phyloP scores from a whole-genome alignment of 164 flowering plant species.

The Nymphaea colorata region DNA sequence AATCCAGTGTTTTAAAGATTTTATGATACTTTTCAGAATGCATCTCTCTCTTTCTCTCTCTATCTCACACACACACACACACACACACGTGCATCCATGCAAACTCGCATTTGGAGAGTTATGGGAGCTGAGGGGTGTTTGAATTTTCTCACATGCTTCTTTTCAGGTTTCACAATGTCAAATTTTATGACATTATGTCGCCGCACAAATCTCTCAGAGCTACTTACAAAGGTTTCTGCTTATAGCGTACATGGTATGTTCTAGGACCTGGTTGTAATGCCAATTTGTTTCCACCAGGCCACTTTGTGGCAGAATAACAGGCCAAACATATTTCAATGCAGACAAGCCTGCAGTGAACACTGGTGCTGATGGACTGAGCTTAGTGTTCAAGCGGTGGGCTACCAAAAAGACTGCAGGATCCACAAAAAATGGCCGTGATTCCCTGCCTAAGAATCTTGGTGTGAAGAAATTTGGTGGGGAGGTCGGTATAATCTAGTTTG shows the following conservation, averaged over 20 bases:
- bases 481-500: slow-evolving; percentile 22
- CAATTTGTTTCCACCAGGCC: neutral
- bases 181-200: slow-evolving; percentile 38
- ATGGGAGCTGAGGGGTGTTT: too few relatives aligned
- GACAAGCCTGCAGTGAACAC: slow-evolving; percentile 24
- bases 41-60: too few relatives aligned
- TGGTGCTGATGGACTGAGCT: slow-evolving; percentile 49
- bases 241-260: slow-evolving; percentile 32
- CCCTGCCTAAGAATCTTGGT: slow-evolving; percentile 81
- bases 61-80: too few relatives aligned
- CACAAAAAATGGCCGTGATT: slow-evolving; percentile 93
- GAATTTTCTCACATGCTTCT: neutral
- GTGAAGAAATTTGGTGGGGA: slow-evolving; percentile 99
- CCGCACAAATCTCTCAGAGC: slow-evolving; percentile 37
- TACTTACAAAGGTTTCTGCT: slow-evolving; percentile 37
- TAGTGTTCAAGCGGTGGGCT: slow-evolving; percentile 88
- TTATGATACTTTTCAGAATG: too few relatives aligned
- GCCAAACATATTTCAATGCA: neutral
- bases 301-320: neutral
- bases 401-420: slow-evolving; percentile 91
- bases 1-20: too few relatives aligned
- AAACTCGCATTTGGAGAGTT: too few relatives aligned
- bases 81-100: too few relatives aligned
- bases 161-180: slow-evolving; percentile 14
- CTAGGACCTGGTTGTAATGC: neutral